Base-by-base conservation (phyloP, 257 asterid genomes). In the Gentiana macrophylla region DNA sequence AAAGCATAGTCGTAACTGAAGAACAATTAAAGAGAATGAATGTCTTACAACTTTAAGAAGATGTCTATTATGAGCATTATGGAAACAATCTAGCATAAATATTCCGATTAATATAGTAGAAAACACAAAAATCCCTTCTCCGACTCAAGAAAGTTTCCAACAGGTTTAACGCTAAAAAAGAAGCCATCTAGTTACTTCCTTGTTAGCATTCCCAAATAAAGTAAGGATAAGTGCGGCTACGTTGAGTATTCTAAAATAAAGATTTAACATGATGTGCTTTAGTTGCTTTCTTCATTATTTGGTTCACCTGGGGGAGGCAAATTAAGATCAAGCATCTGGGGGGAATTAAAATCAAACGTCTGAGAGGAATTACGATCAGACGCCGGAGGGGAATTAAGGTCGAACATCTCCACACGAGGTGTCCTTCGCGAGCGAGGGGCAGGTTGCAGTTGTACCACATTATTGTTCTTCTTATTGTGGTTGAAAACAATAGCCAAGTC, bases 311-410 rank as follows among this genome's bases (percentile, higher is more conserved):
- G 36, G 32, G 79, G 80, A 2, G 60, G 43, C 1, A 58, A 52
- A 53, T 74, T 74, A 33, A 74, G 76, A 24, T 24, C 24, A 24
- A 24, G 24, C 24, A 24, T 24, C 24, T 0, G 24, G 1, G 61
- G 45, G 1, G 58, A 49, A 50, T 75, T 75, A 24, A 75, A 74
- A 45, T 75, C 77, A 37, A 75, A 48, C 36, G 32, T 35, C 45
- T 61, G 24, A 2, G 61, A 38, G 1, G 58, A 49, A 50, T 75
- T 75, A 24, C 70, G 77, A 45, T 75, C 77, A 37, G 70, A 48
- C 36, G 32, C 33, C 45, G 78, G 80, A 2, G 61, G 45, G 1
- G 58, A 49, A 50, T 75, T 75, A 24, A 75, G 77, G 37, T 75
- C 77, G 34, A 75, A 48, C 36, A 35, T 35, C 45, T 61, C 57